A percentile compares a stretch with the other conserved stretches of the same genome.
These are phyloP conservation scores for Xylaria polymorpha DNA, from an alignment of 2,329 filamentous ascomycete species.

Conservation along the genomic window DNA sequence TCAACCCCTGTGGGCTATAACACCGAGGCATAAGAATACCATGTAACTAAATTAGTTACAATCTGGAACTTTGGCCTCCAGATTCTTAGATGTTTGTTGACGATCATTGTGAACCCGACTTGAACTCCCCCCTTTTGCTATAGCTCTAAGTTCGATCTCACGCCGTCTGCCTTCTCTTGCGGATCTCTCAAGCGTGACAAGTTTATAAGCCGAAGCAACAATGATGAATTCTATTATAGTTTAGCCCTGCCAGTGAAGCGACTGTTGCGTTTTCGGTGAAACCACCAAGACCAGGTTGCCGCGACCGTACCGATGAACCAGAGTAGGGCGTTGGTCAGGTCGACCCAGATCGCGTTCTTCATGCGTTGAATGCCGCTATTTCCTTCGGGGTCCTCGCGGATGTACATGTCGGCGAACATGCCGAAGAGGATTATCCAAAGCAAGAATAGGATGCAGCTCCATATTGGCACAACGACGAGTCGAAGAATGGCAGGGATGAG, in stretches of 20 bases:
- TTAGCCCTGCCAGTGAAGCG: constrained; percentile 70
- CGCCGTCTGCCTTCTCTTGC: too few species aligned
- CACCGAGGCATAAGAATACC: not conserved
- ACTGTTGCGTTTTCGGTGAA: constrained; percentile 62
- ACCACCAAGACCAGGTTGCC: constrained; percentile 69
- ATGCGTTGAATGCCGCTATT: constrained; percentile 75
- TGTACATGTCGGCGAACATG: constrained; percentile 84
- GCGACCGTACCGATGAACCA: constrained; percentile 76
- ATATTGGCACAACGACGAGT: constrained; percentile 67
- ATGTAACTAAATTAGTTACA: not conserved
- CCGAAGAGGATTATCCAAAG: constrained; percentile 87
- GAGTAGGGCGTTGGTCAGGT: constrained; percentile 77
- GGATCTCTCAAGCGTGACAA: not conserved
- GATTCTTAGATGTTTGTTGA: constrained; percentile 15
- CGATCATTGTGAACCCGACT: constrained; percentile 9
- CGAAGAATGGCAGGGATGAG: constrained; percentile 70
- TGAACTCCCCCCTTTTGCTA: not conserved
- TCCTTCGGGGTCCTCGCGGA: constrained; percentile 73
- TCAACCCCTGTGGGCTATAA: not conserved
- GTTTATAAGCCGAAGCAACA: not conserved
- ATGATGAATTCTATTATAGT: constrained; percentile 49
- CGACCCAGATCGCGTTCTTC: constrained; percentile 89
- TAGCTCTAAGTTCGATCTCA: too few species aligned
- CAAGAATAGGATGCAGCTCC: constrained; percentile 78
- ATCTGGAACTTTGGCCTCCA: not conserved